Evolutionary conservation across 495 filamentous ascomycete genomes (phyloP).

Genomic region (Podospora pseudoanserina): DNA sequence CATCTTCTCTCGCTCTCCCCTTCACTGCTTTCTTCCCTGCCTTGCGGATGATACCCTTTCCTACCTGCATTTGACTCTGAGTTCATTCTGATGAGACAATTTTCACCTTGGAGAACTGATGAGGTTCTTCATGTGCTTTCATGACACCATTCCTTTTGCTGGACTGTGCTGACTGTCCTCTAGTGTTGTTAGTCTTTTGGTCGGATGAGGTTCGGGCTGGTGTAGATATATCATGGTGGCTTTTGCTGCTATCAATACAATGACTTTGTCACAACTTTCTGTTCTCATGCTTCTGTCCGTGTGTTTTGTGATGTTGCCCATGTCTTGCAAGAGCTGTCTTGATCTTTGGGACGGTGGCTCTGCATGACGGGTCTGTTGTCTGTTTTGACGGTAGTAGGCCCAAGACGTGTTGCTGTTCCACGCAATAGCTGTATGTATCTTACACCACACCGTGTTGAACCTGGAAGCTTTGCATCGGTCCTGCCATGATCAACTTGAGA

Average conservation of each 20-base stretch:
- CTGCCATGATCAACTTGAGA: too few relatives aligned
- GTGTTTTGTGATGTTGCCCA: background rate
- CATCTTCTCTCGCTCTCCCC: conserved; percentile 14
- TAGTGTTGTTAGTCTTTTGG: conserved; percentile 8
- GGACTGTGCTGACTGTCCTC: conserved; percentile 23
- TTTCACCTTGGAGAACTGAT: conserved; percentile 98
- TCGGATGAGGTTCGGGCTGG: background rate
- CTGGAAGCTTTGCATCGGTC: too few relatives aligned
- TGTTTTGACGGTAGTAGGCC: too few relatives aligned
- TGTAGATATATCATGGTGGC: background rate
- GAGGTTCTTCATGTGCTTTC: conserved; percentile 13
- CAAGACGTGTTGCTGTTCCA: too few relatives aligned
- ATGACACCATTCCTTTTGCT: background rate
- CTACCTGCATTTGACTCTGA: conserved; percentile 63
- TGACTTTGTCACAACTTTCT: background rate
- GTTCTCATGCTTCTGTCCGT: background rate
- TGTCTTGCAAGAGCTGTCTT: too few relatives aligned
- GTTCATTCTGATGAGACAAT: conserved; percentile 67
- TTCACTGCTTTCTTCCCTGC: conserved; percentile 19
- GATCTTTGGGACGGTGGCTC: too few relatives aligned
- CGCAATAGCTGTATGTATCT: too few relatives aligned
- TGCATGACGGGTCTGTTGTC: too few relatives aligned
- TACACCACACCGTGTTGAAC: too few relatives aligned
- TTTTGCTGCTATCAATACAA: background rate
- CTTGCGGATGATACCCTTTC: conserved; percentile 71